These are phyloP conservation scores for Aspergillus campestris DNA, from an alignment of 495 filamentous ascomycete genomes.

Conservation along the genomic window DNA sequence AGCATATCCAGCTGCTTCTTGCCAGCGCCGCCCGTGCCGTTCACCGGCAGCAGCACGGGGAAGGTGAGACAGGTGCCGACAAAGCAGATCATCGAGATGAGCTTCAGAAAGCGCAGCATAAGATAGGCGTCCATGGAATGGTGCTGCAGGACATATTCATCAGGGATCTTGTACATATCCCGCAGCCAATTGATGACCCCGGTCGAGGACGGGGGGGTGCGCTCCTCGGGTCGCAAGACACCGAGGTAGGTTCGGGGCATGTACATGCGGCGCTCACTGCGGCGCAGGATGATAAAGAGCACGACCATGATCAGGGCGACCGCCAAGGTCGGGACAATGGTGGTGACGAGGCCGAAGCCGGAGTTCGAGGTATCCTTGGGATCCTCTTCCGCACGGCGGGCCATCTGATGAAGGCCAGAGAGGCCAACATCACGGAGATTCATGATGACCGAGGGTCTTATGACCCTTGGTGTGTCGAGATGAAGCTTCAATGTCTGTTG, in stretches of 20 bases:
- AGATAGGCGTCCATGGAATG: slow-evolving; percentile 86
- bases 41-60: slow-evolving; percentile 80
- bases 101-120: slow-evolving; percentile 75
- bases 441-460: slow-evolving; percentile 15
- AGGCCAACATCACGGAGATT: slow-evolving; percentile 15
- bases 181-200: slow-evolving; percentile 70
- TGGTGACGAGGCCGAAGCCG: slow-evolving; percentile 54
- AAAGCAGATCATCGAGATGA: slow-evolving; percentile 62
- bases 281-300: slow-evolving; percentile 71
- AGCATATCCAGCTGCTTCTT: slow-evolving; percentile 69
- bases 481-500: no score
- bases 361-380: slow-evolving; percentile 30
- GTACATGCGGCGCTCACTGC: slow-evolving; percentile 67
- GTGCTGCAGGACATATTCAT: slow-evolving; percentile 78
- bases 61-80: slow-evolving; percentile 75
- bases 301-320: slow-evolving; percentile 54
- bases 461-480: no score
- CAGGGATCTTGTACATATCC: slow-evolving; percentile 68
- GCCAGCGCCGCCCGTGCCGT: slow-evolving; percentile 58
- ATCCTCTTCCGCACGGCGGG: slow-evolving; percentile 18
- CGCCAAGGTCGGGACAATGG: slow-evolving; percentile 61
- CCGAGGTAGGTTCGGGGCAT: slow-evolving; percentile 83
- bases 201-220: slow-evolving; percentile 56
- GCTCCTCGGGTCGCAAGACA: slow-evolving; percentile 57
- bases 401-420: slow-evolving; percentile 18